Base-by-base conservation (phyloP, 2,329 filamentous ascomycete species). In the Colletotrichum sp. region DNA sequence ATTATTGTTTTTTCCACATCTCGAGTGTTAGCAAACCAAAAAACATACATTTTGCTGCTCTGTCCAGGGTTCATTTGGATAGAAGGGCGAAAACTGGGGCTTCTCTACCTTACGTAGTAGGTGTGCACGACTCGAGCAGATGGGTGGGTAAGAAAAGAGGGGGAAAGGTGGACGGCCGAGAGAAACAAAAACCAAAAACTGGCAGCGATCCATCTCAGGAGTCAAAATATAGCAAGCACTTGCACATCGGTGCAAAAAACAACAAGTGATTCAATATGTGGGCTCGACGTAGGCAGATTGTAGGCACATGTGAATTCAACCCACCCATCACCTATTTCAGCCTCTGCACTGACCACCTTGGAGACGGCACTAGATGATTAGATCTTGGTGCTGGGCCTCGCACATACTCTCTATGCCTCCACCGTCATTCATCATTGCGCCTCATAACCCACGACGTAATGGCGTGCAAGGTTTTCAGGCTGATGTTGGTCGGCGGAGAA, bases 281-380 rank as follows among this genome's bases (percentile, higher is more conserved):
- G 36, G 26, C 28, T 21, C 16, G 60, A 28, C 26, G 13, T 28
- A 34, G 21, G 28, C 59, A 64, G 32, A 6, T 8, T 26, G 61
- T 55, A 68, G 21, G 32, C 52, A 59, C 48, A 60, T 68, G 66
- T 30, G 3, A 55, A 57, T 57, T 12, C 28, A 57, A 30, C 65
- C 28, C 65, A 34, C 18, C 15, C 12, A 28, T 30, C 32, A n/a
- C 26, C 52, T 24, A 48, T 48, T 24, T 59, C 73, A 73, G 70
- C 70, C 57, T 59, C 64, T 73, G 63, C 68, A 72, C 63, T 67
- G 68, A 67, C 68, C 72, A 72, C 55, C 68, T 32, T 18, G n/a
- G n/a, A 30, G 43, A 39, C 71, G n/a, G 32, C 24, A 57, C 15
- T 59, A 21, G n/a, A 9, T n/a, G n/a, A 21, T 21, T 34, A 52